Conservation (phyloP, 73 alveolate genomes). For the Paramecium primaurelia region DNA sequence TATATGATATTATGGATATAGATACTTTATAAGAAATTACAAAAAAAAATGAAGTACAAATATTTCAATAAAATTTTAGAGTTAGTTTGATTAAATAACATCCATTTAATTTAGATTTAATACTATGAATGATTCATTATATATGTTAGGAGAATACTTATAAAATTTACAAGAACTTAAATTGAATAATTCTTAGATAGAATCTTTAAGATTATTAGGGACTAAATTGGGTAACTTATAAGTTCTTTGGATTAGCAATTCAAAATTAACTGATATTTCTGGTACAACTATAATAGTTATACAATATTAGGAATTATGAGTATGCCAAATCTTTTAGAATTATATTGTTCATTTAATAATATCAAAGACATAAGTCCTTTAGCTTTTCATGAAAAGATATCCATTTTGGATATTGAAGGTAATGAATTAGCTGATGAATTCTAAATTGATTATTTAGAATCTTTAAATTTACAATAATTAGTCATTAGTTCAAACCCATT, state of each 20-base stretch:
- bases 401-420: constrained; percentile 42
- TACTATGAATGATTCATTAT: constrained; percentile 7
- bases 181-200: constrained; percentile 5
- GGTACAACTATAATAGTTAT: not conserved
- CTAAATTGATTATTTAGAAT: constrained; percentile 31
- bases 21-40: constrained; percentile 21
- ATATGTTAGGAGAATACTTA: constrained; percentile 19
- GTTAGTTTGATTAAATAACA: not conserved
- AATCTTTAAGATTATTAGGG: constrained; percentile 15
- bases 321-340: constrained; percentile 13
- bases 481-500: constrained; percentile 1
- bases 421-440: constrained; percentile 17
- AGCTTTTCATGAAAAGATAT: constrained; percentile 35
- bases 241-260: not conserved
- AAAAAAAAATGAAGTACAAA: not conserved
- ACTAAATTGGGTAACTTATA: not conserved
- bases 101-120: constrained; percentile 24
- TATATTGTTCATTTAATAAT: constrained; percentile 4
- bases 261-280: constrained; percentile 28
- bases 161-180: not conserved
- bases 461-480: not conserved
- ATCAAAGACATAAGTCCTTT: constrained; percentile 28
- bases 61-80: not conserved
- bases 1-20: constrained; percentile 3
- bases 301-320: not conserved